Evolutionary conservation across 2,329 filamentous ascomycete genomes (phyloP), one percentile per base, ranked within the genome.

Genomic region (Leptographium flavum): DNA sequence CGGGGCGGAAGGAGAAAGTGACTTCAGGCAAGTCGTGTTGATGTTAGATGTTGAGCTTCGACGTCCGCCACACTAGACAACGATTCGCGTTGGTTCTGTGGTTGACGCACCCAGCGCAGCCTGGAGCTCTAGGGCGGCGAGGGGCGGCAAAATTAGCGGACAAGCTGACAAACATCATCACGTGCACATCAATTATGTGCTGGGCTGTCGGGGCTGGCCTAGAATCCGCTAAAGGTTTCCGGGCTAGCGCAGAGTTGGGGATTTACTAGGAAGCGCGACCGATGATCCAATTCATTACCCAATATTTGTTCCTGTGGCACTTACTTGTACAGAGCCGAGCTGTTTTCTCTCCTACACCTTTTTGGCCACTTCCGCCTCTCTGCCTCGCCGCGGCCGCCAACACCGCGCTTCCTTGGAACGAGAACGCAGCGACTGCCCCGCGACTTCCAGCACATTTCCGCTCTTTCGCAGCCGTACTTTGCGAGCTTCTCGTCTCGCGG

Each of bases 21-120:
- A n/a, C n/a, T n/a, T n/a, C 38, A 17, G 9, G 17, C 10, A 7
- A 31, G 39, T 10, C 23, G 10, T 15, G 25, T 31, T 32, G 39
- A 28, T 17, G 4, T 4, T 11, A 19, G 10, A 17, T 15, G 13
- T 8, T 14, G 17, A 28, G 10, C 23, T 28, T 36, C 9, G 17
- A 23, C 19, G 17, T 27, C 22, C 30, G 14, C 14, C 21, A 32
- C 32, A 31, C 40, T 25, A 42, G 25, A 33, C 19, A 21, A 15
- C 8, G 19, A 19, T 21, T 33, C 28, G 28, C 28, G 27, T 28
- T 41, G 19, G 30, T 42, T 32, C 30, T 30, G 7, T 42, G 40
- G 33, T 55, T 59, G 57, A 58, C 53, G 56, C 55, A 54, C 56
- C 56, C 52, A 50, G 50, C 54, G 57, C 55, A 58, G 56, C 56